Conservation (phyloP, 257 asterid genomes). For the Solanum bukasovii region DNA sequence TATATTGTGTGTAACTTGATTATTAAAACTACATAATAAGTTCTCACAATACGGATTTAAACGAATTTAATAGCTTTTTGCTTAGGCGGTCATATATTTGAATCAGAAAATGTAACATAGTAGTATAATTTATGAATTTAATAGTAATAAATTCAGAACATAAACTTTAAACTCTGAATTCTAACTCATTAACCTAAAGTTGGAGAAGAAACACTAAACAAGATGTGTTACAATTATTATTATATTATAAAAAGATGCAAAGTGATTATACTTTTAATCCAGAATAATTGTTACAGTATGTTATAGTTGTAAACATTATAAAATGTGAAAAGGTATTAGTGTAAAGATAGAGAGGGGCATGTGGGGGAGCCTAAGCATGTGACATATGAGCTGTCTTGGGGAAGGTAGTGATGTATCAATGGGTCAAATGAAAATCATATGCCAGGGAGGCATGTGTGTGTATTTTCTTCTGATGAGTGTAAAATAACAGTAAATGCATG, state of each 20-base stretch:
- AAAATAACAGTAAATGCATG: conserved; percentile 32
- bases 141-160: not conserved
- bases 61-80: not conserved
- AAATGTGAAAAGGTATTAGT: not conserved
- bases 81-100: not conserved
- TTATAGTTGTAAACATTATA: not conserved
- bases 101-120: not conserved
- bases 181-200: not conserved
- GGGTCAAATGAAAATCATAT: conserved; percentile 44
- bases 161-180: not conserved
- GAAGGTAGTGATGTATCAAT: conserved; percentile 21
- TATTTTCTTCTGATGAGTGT: not conserved
- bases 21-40: not conserved
- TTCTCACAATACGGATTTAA: not conserved
- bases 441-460: conserved; percentile 44
- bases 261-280: not conserved
- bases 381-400: conserved; percentile 45
- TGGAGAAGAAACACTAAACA: not conserved
- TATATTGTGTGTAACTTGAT: not conserved
- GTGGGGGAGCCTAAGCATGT: conserved; percentile 33
- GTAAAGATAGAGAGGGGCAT: conserved; percentile 1
- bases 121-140: not conserved
- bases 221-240: not conserved
- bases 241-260: not conserved
- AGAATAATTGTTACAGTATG: not conserved